A percentile compares a stretch with the other conserved stretches of the same genome.
These are phyloP conservation scores for Blastocystis hominis DNA, from an alignment of 352 stramenopile genomes.

Conservation along the genomic window DNA sequence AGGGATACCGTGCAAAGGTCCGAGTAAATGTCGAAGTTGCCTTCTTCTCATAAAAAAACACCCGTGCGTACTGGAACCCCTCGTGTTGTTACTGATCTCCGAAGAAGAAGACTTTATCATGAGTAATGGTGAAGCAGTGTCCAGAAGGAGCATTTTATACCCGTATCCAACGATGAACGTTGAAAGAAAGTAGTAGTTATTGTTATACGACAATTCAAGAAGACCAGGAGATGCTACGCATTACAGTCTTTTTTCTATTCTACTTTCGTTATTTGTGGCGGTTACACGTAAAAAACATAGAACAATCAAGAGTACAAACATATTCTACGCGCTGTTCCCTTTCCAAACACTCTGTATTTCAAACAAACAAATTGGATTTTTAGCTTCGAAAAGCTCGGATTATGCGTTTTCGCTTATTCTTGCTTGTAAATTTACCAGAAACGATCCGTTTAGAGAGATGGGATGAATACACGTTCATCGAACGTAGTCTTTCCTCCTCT, in stretches of 20 bases:
- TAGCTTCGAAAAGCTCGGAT: too few species aligned
- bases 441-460: too few species aligned
- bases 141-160: background rate
- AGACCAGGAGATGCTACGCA: background rate
- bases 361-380: too few species aligned
- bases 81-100: background rate
- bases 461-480: too few species aligned
- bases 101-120: slow-evolving; percentile 12
- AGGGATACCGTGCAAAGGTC: background rate
- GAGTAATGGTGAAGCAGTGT: background rate
- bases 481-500: too few species aligned
- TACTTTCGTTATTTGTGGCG: background rate
- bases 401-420: too few species aligned
- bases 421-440: too few species aligned
- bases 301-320: too few species aligned
- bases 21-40: background rate
- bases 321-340: too few species aligned
- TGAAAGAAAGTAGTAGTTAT: background rate
- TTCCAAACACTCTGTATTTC: too few species aligned
- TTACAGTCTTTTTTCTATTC: background rate
- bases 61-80: background rate
- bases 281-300: too few species aligned
- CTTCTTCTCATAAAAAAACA: background rate
- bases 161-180: background rate
- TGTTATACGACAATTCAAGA: background rate